Percentiles rank a stretch among this genome's conserved stretches.
Evolutionary conservation across 2,329 filamentous ascomycete genomes (phyloP).

Genomic region (Albifimbria verrucaria): DNA sequence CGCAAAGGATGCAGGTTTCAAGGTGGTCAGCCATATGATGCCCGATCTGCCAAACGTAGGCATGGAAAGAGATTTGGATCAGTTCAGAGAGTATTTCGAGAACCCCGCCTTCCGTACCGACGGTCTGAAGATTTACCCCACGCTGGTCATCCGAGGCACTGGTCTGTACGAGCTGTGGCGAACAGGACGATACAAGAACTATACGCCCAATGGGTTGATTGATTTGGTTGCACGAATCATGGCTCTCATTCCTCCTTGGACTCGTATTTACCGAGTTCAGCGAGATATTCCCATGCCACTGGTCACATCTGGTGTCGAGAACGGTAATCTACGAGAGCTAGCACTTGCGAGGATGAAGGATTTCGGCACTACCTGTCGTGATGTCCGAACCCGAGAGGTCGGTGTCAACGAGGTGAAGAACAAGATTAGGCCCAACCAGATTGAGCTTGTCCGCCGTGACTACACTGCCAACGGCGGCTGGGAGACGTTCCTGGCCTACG

Average conservation of each 20-base stretch:
- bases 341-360: constrained; percentile 98
- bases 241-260: constrained; percentile 94
- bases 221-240: constrained; percentile 96
- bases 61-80: constrained; percentile 95
- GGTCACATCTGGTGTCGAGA: constrained; percentile 97
- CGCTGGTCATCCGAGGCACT: constrained; percentile 92
- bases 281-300: constrained; percentile 99
- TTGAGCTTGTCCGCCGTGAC: constrained; percentile 90
- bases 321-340: constrained; percentile 90
- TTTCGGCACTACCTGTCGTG: constrained; percentile 93
- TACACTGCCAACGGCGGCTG: constrained; percentile 95
- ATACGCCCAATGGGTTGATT: constrained; percentile 94
- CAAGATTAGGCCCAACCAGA: constrained; percentile 94
- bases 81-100: constrained; percentile 97
- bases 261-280: constrained; percentile 96
- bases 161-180: constrained; percentile 97
- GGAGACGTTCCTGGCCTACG: constrained; percentile 98
- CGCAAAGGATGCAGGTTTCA: constrained; percentile 98
- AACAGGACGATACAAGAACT: constrained; percentile 96
- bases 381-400: constrained; percentile 93
- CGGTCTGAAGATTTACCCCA: constrained; percentile 96
- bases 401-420: constrained; percentile 99
- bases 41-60: constrained; percentile 96
- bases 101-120: constrained; percentile 95
- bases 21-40: constrained; percentile 99